Base-by-base conservation (phyloP, 2,329 filamentous ascomycete genomes). In the Fusarium tjaetaba region DNA sequence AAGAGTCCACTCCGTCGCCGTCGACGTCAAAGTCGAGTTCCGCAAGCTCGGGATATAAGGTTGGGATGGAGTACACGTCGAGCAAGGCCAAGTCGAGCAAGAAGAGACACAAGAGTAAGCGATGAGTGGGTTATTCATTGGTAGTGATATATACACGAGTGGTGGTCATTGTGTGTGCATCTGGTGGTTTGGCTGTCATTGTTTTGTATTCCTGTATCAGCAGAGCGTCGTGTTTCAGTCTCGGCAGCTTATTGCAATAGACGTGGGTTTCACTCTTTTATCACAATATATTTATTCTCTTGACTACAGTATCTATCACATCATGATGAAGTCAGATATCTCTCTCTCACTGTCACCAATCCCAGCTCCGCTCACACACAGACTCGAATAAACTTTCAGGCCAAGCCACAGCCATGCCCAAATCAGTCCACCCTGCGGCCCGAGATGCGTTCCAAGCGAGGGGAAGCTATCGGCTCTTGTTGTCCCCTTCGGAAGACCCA, bases 41-140 rank as follows among this genome's bases (percentile, higher is more conserved):
- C 51, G 53, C 66, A 34, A 68, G 67, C 34, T 72, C 74, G 41
- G 67, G 74, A 42, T 81, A 80, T 64, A 78, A 74, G 34, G 74
- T 79, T 34, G 79, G 77, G 46, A 53, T 81, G 45, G 80, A 82
- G 41, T 78, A 80, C 53, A 70, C 76, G 32, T 74, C 77, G 39
- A 79, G 71, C 65, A 78, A 77, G 68, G 53, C 72, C 46, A 76
- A 78, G 71, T 72, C 75, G 16, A 71, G 73, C 60, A 79, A 80
- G 71, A 80, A 76, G 57, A 65, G 75, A 15, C 72, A 74, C 65
- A 80, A 78, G 65, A 70, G 68, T 11, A 79, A 78, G 57, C 70
- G 75, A 30, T 70, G 65, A 36, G 38, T 15, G 20, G 13, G 22
- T 16, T 32, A 4, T 18, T 14, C 18, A 4, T 24, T 22, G 18